These are phyloP conservation scores for Myriosclerotinia duriaeana DNA, from an alignment of 2,329 filamentous ascomycete species.

Conservation along the genomic window DNA sequence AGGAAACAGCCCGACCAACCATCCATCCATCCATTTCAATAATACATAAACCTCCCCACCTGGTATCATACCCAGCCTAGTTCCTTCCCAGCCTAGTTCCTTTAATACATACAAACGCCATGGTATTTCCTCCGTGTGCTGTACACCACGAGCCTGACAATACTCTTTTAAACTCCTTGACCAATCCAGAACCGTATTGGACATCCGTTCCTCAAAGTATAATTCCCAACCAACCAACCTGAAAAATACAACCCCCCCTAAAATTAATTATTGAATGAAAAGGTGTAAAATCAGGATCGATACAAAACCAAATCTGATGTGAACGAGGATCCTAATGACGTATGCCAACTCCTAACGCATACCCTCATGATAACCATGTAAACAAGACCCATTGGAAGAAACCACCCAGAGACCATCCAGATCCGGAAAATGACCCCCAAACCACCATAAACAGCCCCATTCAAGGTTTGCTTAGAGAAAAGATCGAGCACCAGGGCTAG, in stretches of 20 bases:
- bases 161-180: slow-evolving; percentile 12
- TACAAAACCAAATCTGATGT: not conserved
- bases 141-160: not conserved
- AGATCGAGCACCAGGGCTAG: slow-evolving; percentile 35
- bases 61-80: not conserved
- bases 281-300: not conserved
- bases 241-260: not conserved
- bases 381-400: not conserved
- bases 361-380: not conserved
- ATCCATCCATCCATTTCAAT: not conserved
- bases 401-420: not conserved
- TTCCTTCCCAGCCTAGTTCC: not conserved
- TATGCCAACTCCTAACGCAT: not conserved
- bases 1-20: not conserved
- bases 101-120: not conserved
- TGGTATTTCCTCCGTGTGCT: not conserved
- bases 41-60: not conserved
- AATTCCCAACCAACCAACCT: not conserved
- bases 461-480: slow-evolving; percentile 27
- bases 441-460: not conserved
- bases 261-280: not conserved
- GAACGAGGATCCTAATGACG: not conserved
- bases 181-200: not conserved
- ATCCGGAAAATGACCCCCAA: not conserved
- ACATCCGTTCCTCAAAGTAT: not conserved